Percentiles rank a stretch among this genome's conserved stretches.
These are phyloP conservation scores for Trichoderma aggressivum DNA, from an alignment of 2,329 filamentous ascomycete species.

Conservation along the genomic window DNA sequence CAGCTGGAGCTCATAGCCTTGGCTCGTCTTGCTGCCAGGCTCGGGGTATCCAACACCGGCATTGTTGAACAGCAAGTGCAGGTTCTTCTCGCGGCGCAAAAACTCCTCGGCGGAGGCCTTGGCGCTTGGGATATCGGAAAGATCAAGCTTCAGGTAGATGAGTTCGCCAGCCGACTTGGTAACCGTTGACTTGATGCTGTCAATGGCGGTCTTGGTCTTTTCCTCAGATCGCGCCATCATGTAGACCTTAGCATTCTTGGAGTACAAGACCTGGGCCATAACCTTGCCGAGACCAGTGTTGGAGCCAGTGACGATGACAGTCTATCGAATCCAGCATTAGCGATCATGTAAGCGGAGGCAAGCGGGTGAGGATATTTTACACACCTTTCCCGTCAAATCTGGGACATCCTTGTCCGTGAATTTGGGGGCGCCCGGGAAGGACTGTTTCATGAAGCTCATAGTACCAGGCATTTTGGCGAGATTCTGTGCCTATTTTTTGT, in stretches of 20 bases:
- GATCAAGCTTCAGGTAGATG: constrained; percentile 42
- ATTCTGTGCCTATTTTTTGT: background rate
- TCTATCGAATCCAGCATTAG: constrained; percentile 27
- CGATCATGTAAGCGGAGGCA: background rate
- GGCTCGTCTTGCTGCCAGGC: constrained; percentile 24
- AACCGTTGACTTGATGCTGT: constrained; percentile 35
- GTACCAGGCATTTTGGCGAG: constrained; percentile 4
- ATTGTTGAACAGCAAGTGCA: constrained; percentile 43
- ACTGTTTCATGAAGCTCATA: constrained; percentile 16
- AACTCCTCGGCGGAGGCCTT: constrained; percentile 28
- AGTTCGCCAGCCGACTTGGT: constrained; percentile 38
- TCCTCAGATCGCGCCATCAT: constrained; percentile 45
- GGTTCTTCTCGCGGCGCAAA: constrained; percentile 22
- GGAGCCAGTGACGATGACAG: constrained; percentile 49
- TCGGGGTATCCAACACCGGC: constrained; percentile 41
- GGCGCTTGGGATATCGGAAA: constrained; percentile 33
- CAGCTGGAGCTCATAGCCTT: constrained; percentile 38
- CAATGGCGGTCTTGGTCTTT: constrained; percentile 43
- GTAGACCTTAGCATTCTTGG: constrained; percentile 52
- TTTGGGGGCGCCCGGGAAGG: constrained; percentile 15
- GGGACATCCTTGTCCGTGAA: constrained; percentile 62
- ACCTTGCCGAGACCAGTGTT: constrained; percentile 47
- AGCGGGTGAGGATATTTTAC: constrained; percentile 23
- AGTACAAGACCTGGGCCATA: constrained; percentile 50
- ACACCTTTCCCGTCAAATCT: constrained; percentile 43